These are phyloP conservation scores for Phytophthora capsici DNA, from an alignment of 352 stramenopile species.

Conservation along the genomic window DNA sequence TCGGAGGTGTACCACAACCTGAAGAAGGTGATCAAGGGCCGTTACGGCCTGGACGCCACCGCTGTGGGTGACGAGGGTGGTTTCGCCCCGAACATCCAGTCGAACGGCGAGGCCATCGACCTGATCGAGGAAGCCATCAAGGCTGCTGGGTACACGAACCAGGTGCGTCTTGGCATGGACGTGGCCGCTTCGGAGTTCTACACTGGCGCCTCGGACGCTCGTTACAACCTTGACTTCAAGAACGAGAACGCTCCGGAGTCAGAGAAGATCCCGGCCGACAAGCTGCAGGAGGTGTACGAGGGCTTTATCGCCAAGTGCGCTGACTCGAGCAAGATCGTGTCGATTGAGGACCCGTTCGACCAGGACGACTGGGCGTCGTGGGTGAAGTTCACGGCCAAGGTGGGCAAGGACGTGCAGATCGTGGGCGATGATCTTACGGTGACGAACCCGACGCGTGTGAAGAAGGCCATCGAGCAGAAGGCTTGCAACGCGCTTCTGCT, in stretches of 20 bases:
- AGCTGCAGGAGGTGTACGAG: constrained; percentile 97
- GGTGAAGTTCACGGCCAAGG: constrained; percentile 92
- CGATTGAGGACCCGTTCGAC: constrained; percentile 99
- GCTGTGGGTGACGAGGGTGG: constrained; percentile 99
- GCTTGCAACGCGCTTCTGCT: constrained; percentile 98
- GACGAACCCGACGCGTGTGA: constrained; percentile 98
- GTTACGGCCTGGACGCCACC: constrained; percentile 98
- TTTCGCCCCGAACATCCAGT: constrained; percentile 98
- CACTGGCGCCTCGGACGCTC: constrained; percentile 89
- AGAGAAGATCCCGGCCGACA: constrained; percentile 91
- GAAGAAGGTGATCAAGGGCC: constrained; percentile 98
- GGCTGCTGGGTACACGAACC: constrained; percentile 95
- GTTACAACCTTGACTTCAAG: constrained; percentile 99
- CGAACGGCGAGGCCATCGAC: constrained; percentile 96
- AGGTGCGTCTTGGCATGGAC: constrained; percentile 98
- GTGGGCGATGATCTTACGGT: constrained; percentile 99
- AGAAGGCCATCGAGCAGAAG: constrained; percentile 94
- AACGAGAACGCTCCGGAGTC: constrained; percentile 90
- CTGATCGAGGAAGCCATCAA: constrained; percentile 98
- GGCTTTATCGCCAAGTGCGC: constrained; percentile 91
- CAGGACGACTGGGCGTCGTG: constrained; percentile 99
- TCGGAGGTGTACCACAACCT: constrained; percentile 99
- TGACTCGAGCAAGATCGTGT: constrained; percentile 97
- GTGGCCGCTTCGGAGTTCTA: constrained; percentile 99
- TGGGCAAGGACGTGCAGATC: constrained; percentile 95